Base-by-base conservation (phyloP, 2,329 filamentous ascomycete species). In the Aspergillus persii region DNA sequence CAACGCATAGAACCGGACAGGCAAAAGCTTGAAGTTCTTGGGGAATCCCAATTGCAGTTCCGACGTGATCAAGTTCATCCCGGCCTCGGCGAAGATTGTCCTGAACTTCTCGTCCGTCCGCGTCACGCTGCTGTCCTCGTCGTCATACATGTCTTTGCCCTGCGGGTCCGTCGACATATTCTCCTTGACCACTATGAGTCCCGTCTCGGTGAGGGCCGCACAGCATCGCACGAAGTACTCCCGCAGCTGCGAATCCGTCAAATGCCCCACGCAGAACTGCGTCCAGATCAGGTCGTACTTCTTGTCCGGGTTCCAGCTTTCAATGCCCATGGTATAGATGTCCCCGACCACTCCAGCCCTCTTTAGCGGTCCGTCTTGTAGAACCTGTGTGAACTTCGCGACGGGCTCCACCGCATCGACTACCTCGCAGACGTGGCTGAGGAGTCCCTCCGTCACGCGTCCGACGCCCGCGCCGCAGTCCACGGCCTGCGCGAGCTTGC, bases 321-420 rank as follows among this genome's bases (percentile, higher is more conserved):
- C 89, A 1, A 96, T 77, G 0, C 91, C 91, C 2, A 88, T 76
- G 64, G 89, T 91, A 76, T 86, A 89, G 18, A 96, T 82, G 26
- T 81, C 77, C 1, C 89, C 89, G 1, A 85, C 73, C 47, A 81
- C 83, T 1, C 80, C 82, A 2, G 76, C 69, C 3, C 66, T 61
- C 50, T 74, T 71, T 49, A 80, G 61, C 15, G 69, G 63, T 27
- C 72, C 68, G 0, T 74, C 69, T 5, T 74, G 72, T 1, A 96
- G 76, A 23, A 80, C 78, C 12, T 83, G 81, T 1, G 91, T 92
- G 75, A 97, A 96, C 71, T 92, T 92, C 66, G 82, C 79, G 23
- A 96, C 85, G 0, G 93, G 94, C 79, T 97, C 93, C 33, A 97
- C 86, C 26, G 96, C 82, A 72, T 97, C 93, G 6, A 96, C 88